Evolutionary conservation across 768 basidiomycete species (phyloP).

Genomic region (Xanthoconium purpureum): DNA sequence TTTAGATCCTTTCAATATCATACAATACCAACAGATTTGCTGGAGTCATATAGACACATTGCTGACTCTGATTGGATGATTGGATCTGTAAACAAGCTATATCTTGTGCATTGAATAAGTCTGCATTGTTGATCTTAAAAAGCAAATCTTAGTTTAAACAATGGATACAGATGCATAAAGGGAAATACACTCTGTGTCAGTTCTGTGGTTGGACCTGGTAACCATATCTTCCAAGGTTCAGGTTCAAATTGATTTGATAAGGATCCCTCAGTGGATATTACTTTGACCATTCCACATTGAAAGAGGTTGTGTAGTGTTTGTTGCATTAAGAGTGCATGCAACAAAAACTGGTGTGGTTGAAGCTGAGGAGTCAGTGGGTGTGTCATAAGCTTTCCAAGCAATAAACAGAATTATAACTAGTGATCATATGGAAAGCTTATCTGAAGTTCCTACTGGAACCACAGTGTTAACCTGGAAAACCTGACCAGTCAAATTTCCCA

Average conservation of each 20-base stretch:
- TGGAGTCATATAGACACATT: background rate
- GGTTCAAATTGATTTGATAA: background rate
- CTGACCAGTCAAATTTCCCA: slow-evolving; percentile 8
- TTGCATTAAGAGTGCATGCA: slow-evolving; percentile 9
- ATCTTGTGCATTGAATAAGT: background rate
- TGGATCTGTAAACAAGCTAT: background rate
- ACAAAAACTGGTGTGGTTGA: background rate
- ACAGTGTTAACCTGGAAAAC: background rate
- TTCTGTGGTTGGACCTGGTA: background rate
- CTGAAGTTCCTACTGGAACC: no score
- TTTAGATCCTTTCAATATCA: background rate
- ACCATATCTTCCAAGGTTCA: slow-evolving; percentile 8
- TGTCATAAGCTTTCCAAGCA: no score
- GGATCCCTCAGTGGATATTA: background rate
- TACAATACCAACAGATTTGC: background rate
- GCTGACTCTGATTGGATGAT: background rate
- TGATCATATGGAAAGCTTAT: no score
- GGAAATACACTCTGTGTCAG: background rate
- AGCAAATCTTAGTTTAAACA: background rate
- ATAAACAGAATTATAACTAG: no score
- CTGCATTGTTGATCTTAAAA: background rate
- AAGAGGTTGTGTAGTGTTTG: background rate
- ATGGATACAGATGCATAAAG: background rate
- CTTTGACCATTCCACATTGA: slow-evolving; percentile 1
- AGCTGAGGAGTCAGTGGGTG: background rate